These are phyloP conservation scores for Neonothopanus nambi DNA, from an alignment of 1,284 basidiomycete genomes.

Conservation along the genomic window DNA sequence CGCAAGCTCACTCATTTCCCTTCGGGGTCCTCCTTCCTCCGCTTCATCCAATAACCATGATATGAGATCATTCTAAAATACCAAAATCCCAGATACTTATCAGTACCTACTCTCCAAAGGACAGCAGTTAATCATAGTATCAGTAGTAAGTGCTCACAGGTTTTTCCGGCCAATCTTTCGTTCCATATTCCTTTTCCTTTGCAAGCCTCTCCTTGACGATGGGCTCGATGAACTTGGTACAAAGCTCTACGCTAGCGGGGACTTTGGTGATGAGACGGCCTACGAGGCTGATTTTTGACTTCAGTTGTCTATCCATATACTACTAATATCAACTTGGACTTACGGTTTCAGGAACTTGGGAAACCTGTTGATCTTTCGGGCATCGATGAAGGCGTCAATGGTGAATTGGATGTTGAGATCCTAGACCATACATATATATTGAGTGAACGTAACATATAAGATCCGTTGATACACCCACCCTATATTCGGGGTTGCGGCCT, in stretches of 20 bases:
- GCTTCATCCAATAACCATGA: constrained; percentile 25
- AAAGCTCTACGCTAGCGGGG: constrained; percentile 9
- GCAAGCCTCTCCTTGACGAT: constrained; percentile 24
- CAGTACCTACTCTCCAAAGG: too few species aligned
- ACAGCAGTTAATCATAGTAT: too few species aligned
- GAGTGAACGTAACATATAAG: too few species aligned
- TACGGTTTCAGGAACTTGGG: constrained; percentile 12
- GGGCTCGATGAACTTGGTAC: constrained; percentile 20
- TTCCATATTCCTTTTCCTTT: constrained; percentile 21
- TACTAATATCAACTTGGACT: neutral
- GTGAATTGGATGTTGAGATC: constrained; percentile 14
- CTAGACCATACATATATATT: too few species aligned
- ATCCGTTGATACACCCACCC: too few species aligned
- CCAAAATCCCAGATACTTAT: too few species aligned
- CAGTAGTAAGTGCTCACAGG: constrained; percentile 17
- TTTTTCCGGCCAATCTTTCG: constrained; percentile 22
- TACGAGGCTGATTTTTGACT: constrained; percentile 17
- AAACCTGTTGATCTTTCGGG: constrained; percentile 1
- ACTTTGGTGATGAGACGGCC: constrained; percentile 16
- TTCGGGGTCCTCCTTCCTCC: constrained; percentile 13
- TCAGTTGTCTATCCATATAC: neutral
- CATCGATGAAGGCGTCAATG: constrained; percentile 5
- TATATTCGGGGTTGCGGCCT: too few species aligned
- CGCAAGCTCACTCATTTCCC: neutral
- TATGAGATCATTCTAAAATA: constrained; percentile 21